Evolutionary conservation across 805 yeast genomes (phyloP).

Genomic region (Yarrowia keelungensis): DNA sequence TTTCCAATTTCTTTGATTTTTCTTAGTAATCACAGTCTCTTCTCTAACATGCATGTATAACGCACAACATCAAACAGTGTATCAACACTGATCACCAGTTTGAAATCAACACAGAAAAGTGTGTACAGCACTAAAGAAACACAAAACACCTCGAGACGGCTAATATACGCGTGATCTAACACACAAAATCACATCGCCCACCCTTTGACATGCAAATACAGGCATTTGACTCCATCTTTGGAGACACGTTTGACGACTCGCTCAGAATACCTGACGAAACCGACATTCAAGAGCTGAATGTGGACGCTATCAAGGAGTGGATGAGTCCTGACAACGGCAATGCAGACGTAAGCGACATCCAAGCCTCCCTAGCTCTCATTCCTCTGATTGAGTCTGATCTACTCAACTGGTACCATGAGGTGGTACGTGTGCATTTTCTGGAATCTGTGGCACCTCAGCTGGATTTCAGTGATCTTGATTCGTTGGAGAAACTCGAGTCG

Average conservation of each 20-base stretch:
- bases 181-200: too few relatives aligned
- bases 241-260: constrained; percentile 34
- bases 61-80: constrained; percentile 18
- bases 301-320: constrained; percentile 28
- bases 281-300: neutral
- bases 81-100: constrained; percentile 1
- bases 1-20: too few relatives aligned
- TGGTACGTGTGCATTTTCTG: constrained; percentile 39
- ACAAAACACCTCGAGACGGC: too few relatives aligned
- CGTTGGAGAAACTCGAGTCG: constrained; percentile 14
- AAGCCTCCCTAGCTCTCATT: constrained; percentile 1
- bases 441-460: constrained; percentile 39
- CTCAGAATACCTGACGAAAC: constrained; percentile 1
- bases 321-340: constrained; percentile 7
- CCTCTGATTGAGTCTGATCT: constrained; percentile 18
- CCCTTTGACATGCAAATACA: constrained; percentile 30
- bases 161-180: too few relatives aligned
- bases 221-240: constrained; percentile 31
- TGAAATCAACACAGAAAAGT: neutral
- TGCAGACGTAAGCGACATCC: constrained; percentile 16
- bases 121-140: neutral
- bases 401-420: constrained; percentile 36
- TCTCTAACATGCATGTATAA: constrained; percentile 2
- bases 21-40: too few relatives aligned
- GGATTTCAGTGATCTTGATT: constrained; percentile 13